Base-by-base conservation (phyloP, 768 basidiomycete species). In the Phallus indusiatus region DNA sequence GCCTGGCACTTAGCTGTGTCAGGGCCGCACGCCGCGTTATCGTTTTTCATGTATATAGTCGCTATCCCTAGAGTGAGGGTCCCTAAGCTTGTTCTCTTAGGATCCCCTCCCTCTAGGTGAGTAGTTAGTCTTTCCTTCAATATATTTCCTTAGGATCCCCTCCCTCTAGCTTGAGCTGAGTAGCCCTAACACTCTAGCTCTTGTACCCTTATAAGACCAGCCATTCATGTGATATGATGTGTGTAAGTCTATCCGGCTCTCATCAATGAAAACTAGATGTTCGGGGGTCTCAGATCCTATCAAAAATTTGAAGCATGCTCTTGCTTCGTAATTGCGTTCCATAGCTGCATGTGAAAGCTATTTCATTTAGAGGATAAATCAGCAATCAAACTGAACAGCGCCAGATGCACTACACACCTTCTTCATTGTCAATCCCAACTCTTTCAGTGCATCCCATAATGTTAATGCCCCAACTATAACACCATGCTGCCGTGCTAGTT, bases 221-320 rank as follows among this genome's bases (percentile, higher is more conserved):
- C 54, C 65, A 49, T 49, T 37, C 20, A n/a, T 9, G 3, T 64
- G 54, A 48, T 12, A 34, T 9, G 58, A 46, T 2, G 56, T 54
- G 10, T 47, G 57, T 12, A 24, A 10, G 47, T 65, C 65, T 10
- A 62, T 22, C 16, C 35, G 14, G 47, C 51, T 55, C 35, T 65
- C 62, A 46, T 65, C 64, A 24, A 60, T 50, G 42, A 62, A 65
- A 10, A 65, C 64, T 17, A 65, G 56, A 28, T 60, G 61, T 10
- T 61, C 59, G 3, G 64, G 54, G n/a, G 9, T n/a, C 34, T 63
- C 63, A 17, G 48, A 12, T 8, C 55, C 52, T 47, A 55, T 55
- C 42, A 18, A 11, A 55, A 55, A 55, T 42, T 46, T 18, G 18
- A 8, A 55, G 6, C 37, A 35, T 17, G 54, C 6, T n/a, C 37